phyloP scores from a whole-genome alignment of 345 rosid species.

The Acer yangbiense region DNA sequence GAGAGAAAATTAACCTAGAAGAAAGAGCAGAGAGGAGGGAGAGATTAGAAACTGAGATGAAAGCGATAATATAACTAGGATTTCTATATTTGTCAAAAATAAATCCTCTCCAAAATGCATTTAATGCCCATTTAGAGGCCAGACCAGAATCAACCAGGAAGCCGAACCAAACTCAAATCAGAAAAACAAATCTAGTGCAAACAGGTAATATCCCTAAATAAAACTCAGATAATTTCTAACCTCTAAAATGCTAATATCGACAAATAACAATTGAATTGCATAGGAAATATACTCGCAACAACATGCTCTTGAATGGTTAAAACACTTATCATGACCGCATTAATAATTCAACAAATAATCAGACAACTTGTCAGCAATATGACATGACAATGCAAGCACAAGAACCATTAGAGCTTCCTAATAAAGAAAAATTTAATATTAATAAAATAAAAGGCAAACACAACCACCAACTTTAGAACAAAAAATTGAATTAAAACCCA shows the following conservation, averaged over 20 bases:
- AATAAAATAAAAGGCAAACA: neutral
- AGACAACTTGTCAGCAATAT: neutral
- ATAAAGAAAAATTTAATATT: neutral
- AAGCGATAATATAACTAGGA: neutral
- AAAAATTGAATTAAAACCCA: conserved; percentile 15
- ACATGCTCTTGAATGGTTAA: neutral
- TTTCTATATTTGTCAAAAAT: neutral
- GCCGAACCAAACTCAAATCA: neutral
- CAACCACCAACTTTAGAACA: neutral
- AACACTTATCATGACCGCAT: neutral
- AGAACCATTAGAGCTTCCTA: neutral
- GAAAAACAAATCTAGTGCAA: neutral
- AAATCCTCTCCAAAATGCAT: neutral
- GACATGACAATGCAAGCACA: conserved; percentile 10
- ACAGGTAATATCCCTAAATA: neutral
- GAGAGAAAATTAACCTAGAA: too few species aligned
- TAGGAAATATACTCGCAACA: neutral
- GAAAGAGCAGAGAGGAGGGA: too few species aligned
- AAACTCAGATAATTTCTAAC: too few species aligned
- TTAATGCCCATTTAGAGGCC: neutral
- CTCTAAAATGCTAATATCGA: neutral
- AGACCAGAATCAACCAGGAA: neutral
- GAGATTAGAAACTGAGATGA: too few species aligned
- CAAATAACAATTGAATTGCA: neutral
- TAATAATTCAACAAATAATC: neutral